Evolutionary conservation across 2,329 filamentous ascomycete genomes (phyloP).

Genomic region (Beauveria pseudobassiana): DNA sequence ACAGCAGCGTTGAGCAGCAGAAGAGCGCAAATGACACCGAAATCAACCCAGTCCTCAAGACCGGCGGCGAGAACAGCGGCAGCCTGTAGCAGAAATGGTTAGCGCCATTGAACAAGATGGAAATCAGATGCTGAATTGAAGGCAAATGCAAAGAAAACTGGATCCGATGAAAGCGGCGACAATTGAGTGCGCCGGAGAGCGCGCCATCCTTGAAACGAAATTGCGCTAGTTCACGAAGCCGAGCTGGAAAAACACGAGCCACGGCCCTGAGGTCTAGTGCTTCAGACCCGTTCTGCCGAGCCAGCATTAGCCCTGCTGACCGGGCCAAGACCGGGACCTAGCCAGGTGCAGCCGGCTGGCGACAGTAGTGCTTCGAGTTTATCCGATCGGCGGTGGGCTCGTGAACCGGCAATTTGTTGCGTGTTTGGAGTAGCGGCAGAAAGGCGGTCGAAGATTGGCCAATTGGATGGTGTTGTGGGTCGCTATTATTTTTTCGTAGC

Average conservation of each 20-base stretch:
- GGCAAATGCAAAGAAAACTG: constrained; percentile 2
- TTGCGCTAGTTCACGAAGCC: neutral
- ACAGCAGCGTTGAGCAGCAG: constrained; percentile 78
- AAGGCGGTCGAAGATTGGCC: constrained; percentile 4
- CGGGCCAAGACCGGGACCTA: neutral
- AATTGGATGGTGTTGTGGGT: constrained; percentile 2
- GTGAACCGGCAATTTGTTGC: neutral
- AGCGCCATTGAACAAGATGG: constrained; percentile 13
- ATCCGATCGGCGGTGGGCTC: constrained; percentile 8
- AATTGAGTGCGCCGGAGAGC: neutral
- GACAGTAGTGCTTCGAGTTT: constrained; percentile 4
- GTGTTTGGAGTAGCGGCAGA: neutral
- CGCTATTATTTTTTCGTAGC: neutral
- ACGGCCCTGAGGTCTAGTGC: neutral
- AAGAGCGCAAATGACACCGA: constrained; percentile 81
- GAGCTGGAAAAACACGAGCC: neutral
- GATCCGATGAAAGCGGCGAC: neutral
- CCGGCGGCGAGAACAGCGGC: constrained; percentile 75
- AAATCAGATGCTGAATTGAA: neutral
- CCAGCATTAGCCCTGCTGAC: neutral
- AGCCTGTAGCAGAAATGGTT: constrained; percentile 37
- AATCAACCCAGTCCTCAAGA: constrained; percentile 86
- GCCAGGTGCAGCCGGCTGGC: neutral
- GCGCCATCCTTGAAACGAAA: constrained; percentile 5
- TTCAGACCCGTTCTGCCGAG: neutral